Conservation (phyloP, 345 rosid species). For the Ricinus communis region DNA sequence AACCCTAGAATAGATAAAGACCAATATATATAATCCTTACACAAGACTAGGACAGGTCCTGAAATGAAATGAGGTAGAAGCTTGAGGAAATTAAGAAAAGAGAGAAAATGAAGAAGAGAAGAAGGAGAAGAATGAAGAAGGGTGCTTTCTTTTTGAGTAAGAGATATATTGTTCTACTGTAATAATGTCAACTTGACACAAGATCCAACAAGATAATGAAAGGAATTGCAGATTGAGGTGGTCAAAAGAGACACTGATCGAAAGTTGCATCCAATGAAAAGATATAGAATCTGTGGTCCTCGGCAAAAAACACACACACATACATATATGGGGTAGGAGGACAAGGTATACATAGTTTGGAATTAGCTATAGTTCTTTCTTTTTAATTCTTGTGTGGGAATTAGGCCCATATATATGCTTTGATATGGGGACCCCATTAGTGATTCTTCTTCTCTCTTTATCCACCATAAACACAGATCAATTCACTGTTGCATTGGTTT, state of each 20-base stretch:
- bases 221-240: constrained; percentile 23
- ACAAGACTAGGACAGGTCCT: neutral
- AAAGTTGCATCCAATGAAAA: constrained; percentile 23
- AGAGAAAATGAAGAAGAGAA: neutral
- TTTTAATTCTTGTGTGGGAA: neutral
- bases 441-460: no score
- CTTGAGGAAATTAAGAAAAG: neutral
- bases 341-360: neutral
- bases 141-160: neutral
- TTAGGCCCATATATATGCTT: no score
- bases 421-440: no score
- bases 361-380: neutral
- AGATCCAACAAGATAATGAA: constrained; percentile 37
- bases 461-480: no score
- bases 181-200: constrained; percentile 22
- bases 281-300: constrained; percentile 9
- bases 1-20: constrained; percentile 6
- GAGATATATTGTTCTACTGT: constrained; percentile 2
- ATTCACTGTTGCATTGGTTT: no score
- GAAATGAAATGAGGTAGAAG: neutral
- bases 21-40: neutral
- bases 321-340: neutral
- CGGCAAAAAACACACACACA: no score
- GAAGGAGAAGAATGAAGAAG: neutral
- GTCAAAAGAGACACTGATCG: constrained; percentile 17